Base-by-base conservation (phyloP, 1,284 basidiomycete species). In the Ceratobasidium sp. region DNA sequence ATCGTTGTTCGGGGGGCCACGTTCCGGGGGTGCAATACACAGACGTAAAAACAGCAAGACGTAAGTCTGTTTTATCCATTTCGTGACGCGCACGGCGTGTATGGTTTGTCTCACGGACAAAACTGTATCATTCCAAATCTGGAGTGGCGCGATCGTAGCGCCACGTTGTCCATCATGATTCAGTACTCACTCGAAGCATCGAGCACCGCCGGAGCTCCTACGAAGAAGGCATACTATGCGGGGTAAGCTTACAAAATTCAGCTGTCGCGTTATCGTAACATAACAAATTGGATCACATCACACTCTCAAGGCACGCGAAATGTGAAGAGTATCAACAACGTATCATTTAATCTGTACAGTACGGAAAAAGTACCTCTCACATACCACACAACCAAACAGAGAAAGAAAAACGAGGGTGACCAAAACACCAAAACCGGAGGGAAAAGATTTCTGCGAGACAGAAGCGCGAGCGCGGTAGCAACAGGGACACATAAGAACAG, bases 391-490 rank as follows among this genome's bases (percentile, higher is more conserved):
- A 18, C 63, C 47, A 41, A 54, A 54, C 14, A 8, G 16, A 11
- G 23, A 58, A 58, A 58, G 32, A 14, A 16, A 41, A 26, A 58
- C 32, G 30, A 38, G 43, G n/a, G n/a, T n/a, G n/a, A n/a, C n/a
- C 32, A 18, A 30, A 16, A 41, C 35, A 30, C 9, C 5, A n/a
- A 58, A 58, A 32, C 55, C 55, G 43, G 32, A 16, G 32, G 55
- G 28, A 58, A 58, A 35, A n/a, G 52, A 55, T 18, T 14, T 55
- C 9, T n/a, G 32, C 26, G 30, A 11, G 32, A 58, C 55, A 32
- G 32, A 58, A 58, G n/a, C n/a, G n/a, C n/a, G n/a, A n/a, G n/a
- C 26, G 52, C 52, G 26, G 32, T 54, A 66, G 26, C 47, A 54
- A 62, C 18, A 23, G 50, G 11, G 30, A 46, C 44, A 32, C 28